Percentiles rank a stretch among this genome's conserved stretches.
phyloP scores from a whole-genome alignment of 768 basidiomycete genomes.

The Mrakia gelida region DNA sequence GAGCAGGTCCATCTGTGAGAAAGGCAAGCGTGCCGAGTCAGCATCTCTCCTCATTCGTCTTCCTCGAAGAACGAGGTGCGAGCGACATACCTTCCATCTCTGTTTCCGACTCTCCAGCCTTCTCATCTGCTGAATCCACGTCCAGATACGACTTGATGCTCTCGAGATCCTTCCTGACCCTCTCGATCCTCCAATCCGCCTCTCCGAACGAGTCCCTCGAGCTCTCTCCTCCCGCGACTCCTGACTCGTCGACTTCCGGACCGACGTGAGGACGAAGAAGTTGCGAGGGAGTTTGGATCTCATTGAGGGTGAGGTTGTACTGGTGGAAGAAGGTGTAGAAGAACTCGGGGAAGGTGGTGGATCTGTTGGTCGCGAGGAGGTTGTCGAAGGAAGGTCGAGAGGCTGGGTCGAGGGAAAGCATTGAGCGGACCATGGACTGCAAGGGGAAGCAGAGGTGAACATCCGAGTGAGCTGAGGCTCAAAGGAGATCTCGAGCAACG shows the following conservation, averaged over 20 bases:
- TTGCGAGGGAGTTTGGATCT: conserved; percentile 52
- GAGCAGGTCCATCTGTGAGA: conserved; percentile 75
- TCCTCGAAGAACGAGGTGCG: neutral
- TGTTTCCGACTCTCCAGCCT: neutral
- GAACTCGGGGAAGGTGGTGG: conserved; percentile 77
- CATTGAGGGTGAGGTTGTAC: conserved; percentile 75
- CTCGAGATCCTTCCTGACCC: conserved; percentile 18
- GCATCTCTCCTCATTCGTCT: neutral
- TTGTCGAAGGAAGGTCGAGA: conserved; percentile 76
- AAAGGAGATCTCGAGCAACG: conserved; percentile 35
- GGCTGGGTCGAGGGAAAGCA: conserved; percentile 77
- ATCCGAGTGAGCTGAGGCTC: neutral
- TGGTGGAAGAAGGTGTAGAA: conserved; percentile 94
- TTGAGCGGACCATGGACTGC: conserved; percentile 79
- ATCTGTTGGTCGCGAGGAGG: conserved; percentile 68
- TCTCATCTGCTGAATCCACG: neutral
- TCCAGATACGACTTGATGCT: conserved; percentile 23
- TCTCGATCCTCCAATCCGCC: conserved; percentile 17
- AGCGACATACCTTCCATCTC: neutral
- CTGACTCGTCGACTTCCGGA: neutral
- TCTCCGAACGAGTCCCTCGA: conserved; percentile 37
- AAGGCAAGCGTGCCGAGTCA: no score
- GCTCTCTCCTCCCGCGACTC: conserved; percentile 46
- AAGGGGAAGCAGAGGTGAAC: conserved; percentile 15
- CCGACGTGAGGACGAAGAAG: conserved; percentile 46